Evolutionary conservation across 345 rosid species (phyloP), one percentile per base, ranked within the genome.

Genomic region (Cochlearia excelsa): DNA sequence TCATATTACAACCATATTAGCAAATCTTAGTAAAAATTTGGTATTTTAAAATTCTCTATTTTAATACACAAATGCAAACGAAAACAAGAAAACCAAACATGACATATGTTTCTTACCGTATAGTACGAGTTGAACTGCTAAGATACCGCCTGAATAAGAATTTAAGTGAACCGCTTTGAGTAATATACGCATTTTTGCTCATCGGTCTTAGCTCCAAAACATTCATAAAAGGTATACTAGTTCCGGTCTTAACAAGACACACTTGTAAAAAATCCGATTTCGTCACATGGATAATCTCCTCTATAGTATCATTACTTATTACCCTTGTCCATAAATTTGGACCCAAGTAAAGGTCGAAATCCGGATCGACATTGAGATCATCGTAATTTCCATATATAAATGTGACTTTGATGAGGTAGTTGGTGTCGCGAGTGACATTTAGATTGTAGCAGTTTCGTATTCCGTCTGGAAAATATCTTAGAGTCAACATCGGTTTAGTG

Each of bases 331-430:
- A 68, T 1, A 54, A 0, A 35, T 68, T 68, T 0, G 67, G 62
- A 68, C 73, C 73, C 0, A 68, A 29, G 55, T 68, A 68, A 11
- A 68, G 50, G 58, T 68, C 73, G 10, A 68, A 68, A 4, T 52
- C 40, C 5, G 73, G 73, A 1, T 10, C n/a, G 6, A 52, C 9
- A n/a, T 46, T 31, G 45, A 34, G 67, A 61, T 51, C 50, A 53
- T 68, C 74, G 33, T 69, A 69, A 3, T 69, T 63, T 43, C 74
- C 74, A 27, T 69, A 62, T 47, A 69, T 44, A 52, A 69, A 69
- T 4, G 37, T 39, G 9, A 51, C 74, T 30, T 6, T 69, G 9
- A 69, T 69, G 33, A 69, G 1, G 43, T 69, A 69, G 10, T 42
- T 63, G 27, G 63, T 63, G 63, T 47, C 64, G 3, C 26, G 37